A percentile compares a stretch with the other conserved stretches of the same genome.
Conservation (phyloP, 805 yeast species). For the Kazachstania psychrophila region DNA sequence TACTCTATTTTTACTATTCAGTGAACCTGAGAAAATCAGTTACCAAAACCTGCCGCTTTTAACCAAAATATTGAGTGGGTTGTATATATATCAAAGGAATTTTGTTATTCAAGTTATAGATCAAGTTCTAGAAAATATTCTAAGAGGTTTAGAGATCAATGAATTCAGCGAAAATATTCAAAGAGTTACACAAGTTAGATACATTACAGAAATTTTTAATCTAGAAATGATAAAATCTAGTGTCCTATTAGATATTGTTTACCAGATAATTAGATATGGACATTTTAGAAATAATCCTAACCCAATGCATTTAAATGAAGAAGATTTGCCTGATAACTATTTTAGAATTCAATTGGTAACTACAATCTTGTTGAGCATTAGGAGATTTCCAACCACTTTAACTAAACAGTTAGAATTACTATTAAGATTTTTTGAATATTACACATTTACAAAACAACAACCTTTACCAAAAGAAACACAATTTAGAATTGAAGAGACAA, state of each 20-base stretch:
- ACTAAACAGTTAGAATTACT: constrained; percentile 32
- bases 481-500: constrained; percentile 41
- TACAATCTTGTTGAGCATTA: constrained; percentile 32
- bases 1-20: constrained; percentile 36
- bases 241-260: constrained; percentile 43
- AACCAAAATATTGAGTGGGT: constrained; percentile 38
- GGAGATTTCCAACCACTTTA: constrained; percentile 13
- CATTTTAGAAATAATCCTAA: constrained; percentile 52
- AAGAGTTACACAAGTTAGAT: constrained; percentile 52
- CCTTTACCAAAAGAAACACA: constrained; percentile 59
- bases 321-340: constrained; percentile 62
- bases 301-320: constrained; percentile 31
- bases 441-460: constrained; percentile 47
- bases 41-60: constrained; percentile 46
- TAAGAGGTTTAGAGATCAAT: constrained; percentile 55
- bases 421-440: constrained; percentile 61
- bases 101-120: constrained; percentile 48
- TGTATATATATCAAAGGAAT: constrained; percentile 30
- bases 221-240: constrained; percentile 37
- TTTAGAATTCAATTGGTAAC: constrained; percentile 57
- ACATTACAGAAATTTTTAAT: constrained; percentile 50
- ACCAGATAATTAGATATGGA: constrained; percentile 53
- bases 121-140: constrained; percentile 51
- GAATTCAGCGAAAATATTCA: constrained; percentile 50
- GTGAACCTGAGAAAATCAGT: constrained; percentile 51